A percentile compares a stretch with the other conserved stretches of the same genome.
Evolutionary conservation across 208 protist genomes (phyloP).

Genomic region (Balamuthia mandrillaris): DNA sequence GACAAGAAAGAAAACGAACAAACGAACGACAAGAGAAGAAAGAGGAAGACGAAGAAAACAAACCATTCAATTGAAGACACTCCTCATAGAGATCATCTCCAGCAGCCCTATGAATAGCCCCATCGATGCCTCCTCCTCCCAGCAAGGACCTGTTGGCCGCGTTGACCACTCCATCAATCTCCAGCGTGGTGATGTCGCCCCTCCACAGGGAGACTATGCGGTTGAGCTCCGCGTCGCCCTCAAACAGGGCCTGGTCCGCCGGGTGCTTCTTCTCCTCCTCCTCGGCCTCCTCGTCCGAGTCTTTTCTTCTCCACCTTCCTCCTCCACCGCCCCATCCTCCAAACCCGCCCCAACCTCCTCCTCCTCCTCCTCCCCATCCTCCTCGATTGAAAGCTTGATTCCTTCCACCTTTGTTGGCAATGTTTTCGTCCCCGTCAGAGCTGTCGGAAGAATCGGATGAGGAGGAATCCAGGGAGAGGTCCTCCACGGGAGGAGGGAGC

Average conservation of each 20-base stretch:
- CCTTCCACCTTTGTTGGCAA: not conserved
- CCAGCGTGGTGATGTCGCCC: slow-evolving; percentile 50
- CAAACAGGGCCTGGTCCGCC: not conserved
- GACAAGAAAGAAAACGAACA: not conserved
- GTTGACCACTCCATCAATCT: slow-evolving; percentile 71
- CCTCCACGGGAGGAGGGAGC: too few relatives aligned
- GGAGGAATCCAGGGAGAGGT: too few relatives aligned
- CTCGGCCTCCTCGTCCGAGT: not conserved
- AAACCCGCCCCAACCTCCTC: not conserved
- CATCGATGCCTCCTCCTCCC: slow-evolving; percentile 63
- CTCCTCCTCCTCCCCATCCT: not conserved
- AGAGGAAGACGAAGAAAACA: not conserved
- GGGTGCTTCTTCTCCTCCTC: not conserved
- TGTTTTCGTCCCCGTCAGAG: not conserved
- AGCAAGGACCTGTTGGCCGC: slow-evolving; percentile 59
- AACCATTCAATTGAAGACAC: slow-evolving; percentile 44
- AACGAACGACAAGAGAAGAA: not conserved
- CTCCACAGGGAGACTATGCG: slow-evolving; percentile 31
- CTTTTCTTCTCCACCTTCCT: not conserved
- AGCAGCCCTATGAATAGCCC: slow-evolving; percentile 67
- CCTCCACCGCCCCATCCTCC: not conserved
- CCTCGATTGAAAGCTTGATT: not conserved
- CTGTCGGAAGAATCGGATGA: too few relatives aligned
- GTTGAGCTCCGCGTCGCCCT: slow-evolving; percentile 20
- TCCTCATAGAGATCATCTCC: slow-evolving; percentile 53